Evolutionary conservation across 2,329 filamentous ascomycete species (phyloP).

Genomic region (Penicillium aurantiogriseum): DNA sequence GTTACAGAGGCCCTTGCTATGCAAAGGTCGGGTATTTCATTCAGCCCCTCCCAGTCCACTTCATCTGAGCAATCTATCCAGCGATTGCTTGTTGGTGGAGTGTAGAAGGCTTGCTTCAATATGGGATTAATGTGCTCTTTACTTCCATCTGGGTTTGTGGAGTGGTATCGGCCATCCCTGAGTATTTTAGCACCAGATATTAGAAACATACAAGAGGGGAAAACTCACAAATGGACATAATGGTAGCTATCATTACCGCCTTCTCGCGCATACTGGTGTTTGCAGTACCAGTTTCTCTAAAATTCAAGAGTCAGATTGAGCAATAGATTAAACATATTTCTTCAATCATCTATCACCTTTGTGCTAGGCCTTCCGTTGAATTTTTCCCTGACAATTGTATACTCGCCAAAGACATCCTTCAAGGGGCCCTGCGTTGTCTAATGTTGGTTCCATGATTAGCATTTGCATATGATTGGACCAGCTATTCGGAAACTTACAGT

Average conservation of each 20-base stretch:
- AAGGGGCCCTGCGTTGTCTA: not conserved
- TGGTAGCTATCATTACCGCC: not conserved
- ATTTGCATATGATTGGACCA: too few species aligned
- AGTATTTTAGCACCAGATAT: not conserved
- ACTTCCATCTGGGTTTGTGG: not conserved
- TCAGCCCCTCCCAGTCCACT: not conserved
- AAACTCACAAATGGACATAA: not conserved
- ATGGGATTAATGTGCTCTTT: not conserved
- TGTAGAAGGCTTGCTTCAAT: not conserved
- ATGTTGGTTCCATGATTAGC: not conserved
- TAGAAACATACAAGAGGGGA: not conserved
- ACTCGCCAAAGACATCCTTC: not conserved
- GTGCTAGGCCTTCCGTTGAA: not conserved
- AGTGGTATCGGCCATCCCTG: not conserved
- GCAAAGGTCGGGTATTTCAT: constrained; percentile 1
- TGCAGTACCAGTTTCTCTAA: not conserved
- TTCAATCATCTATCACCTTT: not conserved
- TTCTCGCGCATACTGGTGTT: not conserved
- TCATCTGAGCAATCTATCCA: not conserved
- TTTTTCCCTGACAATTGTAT: not conserved
- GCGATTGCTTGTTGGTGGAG: not conserved
- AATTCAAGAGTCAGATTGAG: not conserved
- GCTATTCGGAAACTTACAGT: not conserved
- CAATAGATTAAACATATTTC: not conserved
- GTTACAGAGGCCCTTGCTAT: not conserved